These are phyloP conservation scores for Aureobasidium lini DNA, from an alignment of 2,329 filamentous ascomycete genomes.

Conservation along the genomic window DNA sequence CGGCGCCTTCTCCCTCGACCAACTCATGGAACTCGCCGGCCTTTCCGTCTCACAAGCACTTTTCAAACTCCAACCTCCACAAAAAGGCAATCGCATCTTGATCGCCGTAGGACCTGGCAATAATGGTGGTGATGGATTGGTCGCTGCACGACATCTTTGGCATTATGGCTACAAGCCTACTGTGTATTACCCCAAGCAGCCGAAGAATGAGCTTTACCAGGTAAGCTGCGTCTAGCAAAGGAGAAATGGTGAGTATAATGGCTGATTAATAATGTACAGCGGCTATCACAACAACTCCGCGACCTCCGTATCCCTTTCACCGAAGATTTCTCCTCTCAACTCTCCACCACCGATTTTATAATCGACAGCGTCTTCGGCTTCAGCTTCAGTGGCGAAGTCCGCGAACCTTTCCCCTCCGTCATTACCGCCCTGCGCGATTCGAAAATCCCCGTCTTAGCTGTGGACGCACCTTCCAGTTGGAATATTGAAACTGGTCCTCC, in stretches of 20 bases:
- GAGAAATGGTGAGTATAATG: neutral
- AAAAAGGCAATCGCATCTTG: constrained; percentile 63
- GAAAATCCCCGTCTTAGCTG: constrained; percentile 69
- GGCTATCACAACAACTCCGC: constrained; percentile 75
- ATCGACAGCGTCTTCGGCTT: constrained; percentile 95
- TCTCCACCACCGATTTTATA: constrained; percentile 67
- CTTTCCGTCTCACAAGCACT: constrained; percentile 90
- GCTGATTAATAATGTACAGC: constrained; percentile 39
- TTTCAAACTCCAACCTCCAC: constrained; percentile 72
- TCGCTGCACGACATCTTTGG: constrained; percentile 83
- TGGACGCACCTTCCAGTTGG: constrained; percentile 94
- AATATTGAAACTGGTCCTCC: constrained; percentile 84
- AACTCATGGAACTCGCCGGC: constrained; percentile 94
- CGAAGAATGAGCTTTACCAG: constrained; percentile 83
- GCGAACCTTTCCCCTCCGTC: constrained; percentile 82
- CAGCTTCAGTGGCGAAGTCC: constrained; percentile 82
- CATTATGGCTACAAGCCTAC: constrained; percentile 87
- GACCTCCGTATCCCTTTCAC: constrained; percentile 78
- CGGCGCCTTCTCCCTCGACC: constrained; percentile 83
- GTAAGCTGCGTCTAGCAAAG: constrained; percentile 36
- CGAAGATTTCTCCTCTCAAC: constrained; percentile 63
- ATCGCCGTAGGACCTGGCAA: constrained; percentile 84
- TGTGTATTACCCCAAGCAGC: constrained; percentile 88
- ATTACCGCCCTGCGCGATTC: constrained; percentile 70
- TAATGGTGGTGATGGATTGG: constrained; percentile 81